Conservation (phyloP, 805 yeast genomes). For the Saitoella complicata region DNA sequence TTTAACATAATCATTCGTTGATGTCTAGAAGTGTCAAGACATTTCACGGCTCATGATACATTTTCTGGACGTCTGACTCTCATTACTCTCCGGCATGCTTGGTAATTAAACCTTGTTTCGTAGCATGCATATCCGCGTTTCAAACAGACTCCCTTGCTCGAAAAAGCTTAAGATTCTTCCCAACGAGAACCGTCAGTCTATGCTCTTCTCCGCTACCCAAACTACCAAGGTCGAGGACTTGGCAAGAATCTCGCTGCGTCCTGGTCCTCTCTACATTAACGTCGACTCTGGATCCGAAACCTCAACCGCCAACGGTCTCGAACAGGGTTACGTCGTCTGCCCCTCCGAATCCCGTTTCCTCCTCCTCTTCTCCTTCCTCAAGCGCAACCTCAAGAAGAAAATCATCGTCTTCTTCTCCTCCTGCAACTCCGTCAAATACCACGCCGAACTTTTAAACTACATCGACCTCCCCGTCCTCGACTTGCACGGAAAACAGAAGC, state of each 20-base stretch:
- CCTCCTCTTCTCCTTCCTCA: slow-evolving; percentile 77
- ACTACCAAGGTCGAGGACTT: slow-evolving; percentile 97
- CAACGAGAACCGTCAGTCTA: slow-evolving; percentile 69
- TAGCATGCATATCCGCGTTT: too few species aligned
- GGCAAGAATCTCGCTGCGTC: slow-evolving; percentile 87
- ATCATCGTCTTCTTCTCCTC: slow-evolving; percentile 89
- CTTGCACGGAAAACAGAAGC: slow-evolving; percentile 95
- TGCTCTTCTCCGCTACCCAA: slow-evolving; percentile 98
- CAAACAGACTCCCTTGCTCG: too few species aligned
- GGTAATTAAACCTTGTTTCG: too few species aligned
- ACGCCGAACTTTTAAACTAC: slow-evolving; percentile 85
- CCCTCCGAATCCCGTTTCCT: slow-evolving; percentile 90
- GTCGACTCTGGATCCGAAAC: slow-evolving; percentile 71
- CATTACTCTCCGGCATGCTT: too few species aligned
- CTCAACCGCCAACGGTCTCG: slow-evolving; percentile 92
- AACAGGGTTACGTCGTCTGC: slow-evolving; percentile 96
- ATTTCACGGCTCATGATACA: too few species aligned
- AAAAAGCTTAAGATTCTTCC: slow-evolving; percentile 47
- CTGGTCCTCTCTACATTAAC: slow-evolving; percentile 86
- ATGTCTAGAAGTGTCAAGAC: too few species aligned
- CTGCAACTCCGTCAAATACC: slow-evolving; percentile 92
- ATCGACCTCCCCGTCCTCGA: slow-evolving; percentile 94
- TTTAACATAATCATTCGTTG: too few species aligned
- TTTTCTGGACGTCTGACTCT: too few species aligned
- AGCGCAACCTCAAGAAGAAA: slow-evolving; percentile 81